Base-by-base conservation (phyloP, 371 early-diverging fungal genomes). In the Vairimorpha ceranae region DNA sequence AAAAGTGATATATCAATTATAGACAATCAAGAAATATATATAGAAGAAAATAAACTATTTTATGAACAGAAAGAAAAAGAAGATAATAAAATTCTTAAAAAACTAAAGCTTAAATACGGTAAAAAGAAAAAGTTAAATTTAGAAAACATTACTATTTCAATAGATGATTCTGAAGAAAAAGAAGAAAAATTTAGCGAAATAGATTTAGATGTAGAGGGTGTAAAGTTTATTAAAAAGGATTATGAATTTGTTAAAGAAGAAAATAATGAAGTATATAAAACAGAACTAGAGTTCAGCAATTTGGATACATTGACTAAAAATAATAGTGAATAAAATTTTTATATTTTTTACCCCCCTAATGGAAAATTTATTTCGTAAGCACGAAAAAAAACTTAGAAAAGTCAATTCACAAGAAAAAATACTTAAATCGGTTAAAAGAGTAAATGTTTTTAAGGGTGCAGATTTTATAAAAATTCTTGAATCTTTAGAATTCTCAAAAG, bases 391-490 rank as follows among this genome's bases (percentile, higher is more conserved):
- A 14, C 63, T 77, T 15, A 72, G 73, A 65, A 51, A 46, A 36
- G 33, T 76, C 35, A 15, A 19, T n/a, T 58, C 75, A 43, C 69
- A 60, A 23, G 83, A 83, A 52, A 77, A 70, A 33, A 77, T 75
- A 35, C 70, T 83, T n/a, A 79, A 72, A 61, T 33, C 59, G 23
- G 65, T 46, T 38, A 78, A 74, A 59, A 60, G 83, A 45, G 74
- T 83, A 10, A 19, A 65, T 21, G 65, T 74, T 17, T 77, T 83
- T 38, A 75, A 67, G 52, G 81, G 79, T 14, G 45, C 23, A 6
- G 74, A 79, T 67, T 72, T 73, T 0, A 6, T 77, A 25, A 70
- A 65, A 19, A 30, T 67, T 25, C 68, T 83, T 6, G 70, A 67
- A 45, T 67, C 67, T 29, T 23, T 41, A 23, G 72, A 70, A 6